Base-by-base conservation (phyloP, 352 stramenopile genomes). In the Achlya hypogyna region DNA sequence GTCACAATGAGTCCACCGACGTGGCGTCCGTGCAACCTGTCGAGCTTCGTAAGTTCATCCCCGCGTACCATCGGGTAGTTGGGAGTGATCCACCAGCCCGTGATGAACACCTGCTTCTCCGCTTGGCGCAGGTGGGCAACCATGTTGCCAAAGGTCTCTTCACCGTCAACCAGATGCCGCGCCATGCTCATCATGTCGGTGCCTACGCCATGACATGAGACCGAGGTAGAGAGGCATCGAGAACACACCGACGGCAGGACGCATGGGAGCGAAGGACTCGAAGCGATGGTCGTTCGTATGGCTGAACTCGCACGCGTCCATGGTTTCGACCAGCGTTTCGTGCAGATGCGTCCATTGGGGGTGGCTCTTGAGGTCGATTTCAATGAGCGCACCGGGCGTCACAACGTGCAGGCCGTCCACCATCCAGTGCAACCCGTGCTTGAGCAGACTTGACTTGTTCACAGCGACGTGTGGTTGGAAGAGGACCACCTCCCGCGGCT, bases 71-170 rank as follows among this genome's bases (percentile, higher is more conserved):
- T 54, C 2, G 60, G 25, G 23, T 78, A 51, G n/a, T 73, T 51
- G 10, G 74, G 72, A 5, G 53, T 62, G 51, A 81, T 66, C 70
- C 77, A 81, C 76, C 76, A 83, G 20, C 65, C 76, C 6, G 74
- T 63, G n/a, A 83, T 76, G 28, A 84, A 84, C 22, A 83, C 75
- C 35, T 84, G 38, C 14, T 38, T 52, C 31, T 58, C 65, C 3
- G 76, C 75, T 10, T 16, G 18, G 22, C 62, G 34, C 28, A 83
- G 23, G 32, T 72, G 71, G n/a, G 28, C 35, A 16, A 60, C 22
- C 34, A 84, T 68, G 16, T 70, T 58, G 16, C 40, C 58, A 60
- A 65, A 72, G 9, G 68, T 68, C 22, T 71, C 68, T 58, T 65
- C 60, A 16, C 68, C 68, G 38, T 72, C 68, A 16, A 72, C 68